Base-by-base conservation (phyloP, 2,329 filamentous ascomycete genomes). In the Zalaria obscura region DNA sequence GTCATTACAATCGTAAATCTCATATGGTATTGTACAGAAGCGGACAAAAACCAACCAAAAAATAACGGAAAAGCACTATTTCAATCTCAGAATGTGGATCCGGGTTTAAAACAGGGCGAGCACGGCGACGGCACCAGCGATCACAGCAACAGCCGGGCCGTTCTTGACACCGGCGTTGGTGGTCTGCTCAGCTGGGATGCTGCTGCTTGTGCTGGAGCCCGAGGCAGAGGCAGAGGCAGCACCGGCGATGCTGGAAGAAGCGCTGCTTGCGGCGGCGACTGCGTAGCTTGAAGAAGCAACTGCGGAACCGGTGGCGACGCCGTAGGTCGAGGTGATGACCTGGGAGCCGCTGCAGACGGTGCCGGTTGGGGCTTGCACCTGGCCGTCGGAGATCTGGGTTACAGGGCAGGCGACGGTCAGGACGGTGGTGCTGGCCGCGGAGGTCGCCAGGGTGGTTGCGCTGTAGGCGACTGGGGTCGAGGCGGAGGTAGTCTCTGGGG, bases 111-210 rank as follows among this genome's bases (percentile, higher is more conserved):
- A 32, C 36, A 43, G 36, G 25, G 36, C 8, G 8, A 38, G 7
- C 25, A 61, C 37, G 35, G 53, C 60, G 43, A 62, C 52, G 40
- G 61, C 47, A 49, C 54, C 61, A 42, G 55, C 57, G 47, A 62
- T 49, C 46, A 64, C 47, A 40, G 59, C 59, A 41, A 48, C 57
- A 42, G 55, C 50, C 36, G 59, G 59, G 54, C 61, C 54, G 47
- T 56, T 49, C 47, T 42, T 52, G 39, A 53, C 51, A 43, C 58
- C 60, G 48, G 58, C 60, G 48, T 60, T 60, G 35, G 53, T 57
- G 54, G 54, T 59, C 35, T 48, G 26, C 25, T 48, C 43, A 36
- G 49, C 42, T 7, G 41, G 29, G 4, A 40, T 38, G 25, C 11
- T 18, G 46, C 47, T 33, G 43, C 45, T 27, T 37, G 49, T 35